A percentile compares a stretch with the other conserved stretches of the same genome.
phyloP scores from a whole-genome alignment of 139 green algal species.

The Micractinium sp. region DNA sequence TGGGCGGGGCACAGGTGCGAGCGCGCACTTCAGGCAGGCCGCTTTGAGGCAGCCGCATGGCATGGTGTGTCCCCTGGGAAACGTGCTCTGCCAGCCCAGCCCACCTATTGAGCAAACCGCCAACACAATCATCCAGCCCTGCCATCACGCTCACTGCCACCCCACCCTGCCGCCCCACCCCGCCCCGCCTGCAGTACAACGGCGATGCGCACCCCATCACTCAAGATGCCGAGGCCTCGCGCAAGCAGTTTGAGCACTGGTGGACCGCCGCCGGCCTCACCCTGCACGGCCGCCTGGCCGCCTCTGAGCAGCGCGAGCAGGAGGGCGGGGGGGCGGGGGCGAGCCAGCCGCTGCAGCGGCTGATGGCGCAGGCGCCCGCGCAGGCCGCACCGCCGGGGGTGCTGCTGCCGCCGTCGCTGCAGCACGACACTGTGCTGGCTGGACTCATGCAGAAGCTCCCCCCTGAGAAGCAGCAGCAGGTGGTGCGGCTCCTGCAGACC shows the following conservation, averaged over 20 bases:
- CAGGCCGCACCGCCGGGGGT: not conserved
- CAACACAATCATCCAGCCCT: not conserved
- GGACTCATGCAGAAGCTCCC: constrained; percentile 1
- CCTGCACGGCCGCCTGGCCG: not conserved
- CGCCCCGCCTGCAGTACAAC: constrained; percentile 45
- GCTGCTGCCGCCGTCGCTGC: not conserved
- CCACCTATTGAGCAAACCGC: not conserved
- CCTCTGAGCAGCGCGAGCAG: not conserved
- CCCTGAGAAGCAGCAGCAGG: not conserved
- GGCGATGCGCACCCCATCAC: constrained; percentile 26
- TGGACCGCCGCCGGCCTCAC: constrained; percentile 34
- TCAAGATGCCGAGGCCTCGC: not conserved
- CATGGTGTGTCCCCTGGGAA: no score
- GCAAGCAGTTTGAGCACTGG: constrained; percentile 21
- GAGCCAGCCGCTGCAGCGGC: not conserved
- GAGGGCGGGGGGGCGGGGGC: not conserved
- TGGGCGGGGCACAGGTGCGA: not conserved
- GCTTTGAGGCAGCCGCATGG: not conserved
- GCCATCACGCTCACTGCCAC: not conserved
- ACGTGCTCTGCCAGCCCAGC: not conserved
- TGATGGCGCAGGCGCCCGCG: not conserved
- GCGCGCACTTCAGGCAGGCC: not conserved
- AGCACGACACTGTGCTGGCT: not conserved
- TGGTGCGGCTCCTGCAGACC: not conserved
- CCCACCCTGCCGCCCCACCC: not conserved